Percentiles rank a stretch among this genome's conserved stretches.
These are phyloP conservation scores for Xylariaceae sp. DNA, from an alignment of 2,329 filamentous ascomycete genomes.

Conservation along the genomic window DNA sequence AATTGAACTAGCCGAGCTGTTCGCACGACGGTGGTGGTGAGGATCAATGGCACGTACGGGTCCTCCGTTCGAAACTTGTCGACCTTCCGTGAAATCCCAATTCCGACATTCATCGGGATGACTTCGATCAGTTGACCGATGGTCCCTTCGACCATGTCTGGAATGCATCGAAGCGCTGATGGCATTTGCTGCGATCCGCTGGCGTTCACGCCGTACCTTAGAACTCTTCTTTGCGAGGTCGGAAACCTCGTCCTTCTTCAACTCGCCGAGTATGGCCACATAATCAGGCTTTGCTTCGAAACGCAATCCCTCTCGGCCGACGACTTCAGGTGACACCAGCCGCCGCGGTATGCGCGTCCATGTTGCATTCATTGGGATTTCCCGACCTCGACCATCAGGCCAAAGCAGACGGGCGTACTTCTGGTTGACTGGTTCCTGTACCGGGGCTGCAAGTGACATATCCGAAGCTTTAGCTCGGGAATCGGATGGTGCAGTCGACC, in stretches of 20 bases:
- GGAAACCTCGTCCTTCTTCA: constrained; percentile 48
- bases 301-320: constrained; percentile 50
- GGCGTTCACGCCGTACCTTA: constrained; percentile 39
- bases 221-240: constrained; percentile 46
- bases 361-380: constrained; percentile 52
- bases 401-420: constrained; percentile 38
- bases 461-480: constrained; percentile 24
- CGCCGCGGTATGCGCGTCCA: constrained; percentile 56
- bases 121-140: constrained; percentile 26
- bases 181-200: constrained; percentile 2
- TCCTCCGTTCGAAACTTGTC: constrained; percentile 14
- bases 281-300: constrained; percentile 58
- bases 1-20: constrained; percentile 23
- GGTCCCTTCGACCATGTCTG: constrained; percentile 16
- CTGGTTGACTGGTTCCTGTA: constrained; percentile 11
- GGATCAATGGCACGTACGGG: constrained; percentile 23
- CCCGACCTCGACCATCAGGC: constrained; percentile 52
- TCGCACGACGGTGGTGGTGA: constrained; percentile 18
- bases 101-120: constrained; percentile 33
- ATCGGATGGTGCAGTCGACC: constrained; percentile 6
- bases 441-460: background rate
- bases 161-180: background rate
- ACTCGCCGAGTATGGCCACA: constrained; percentile 54
- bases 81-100: constrained; percentile 27
- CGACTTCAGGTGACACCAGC: constrained; percentile 53